These are phyloP conservation scores for Xylaria scruposa DNA, from an alignment of 495 filamentous ascomycete species.

Conservation along the genomic window DNA sequence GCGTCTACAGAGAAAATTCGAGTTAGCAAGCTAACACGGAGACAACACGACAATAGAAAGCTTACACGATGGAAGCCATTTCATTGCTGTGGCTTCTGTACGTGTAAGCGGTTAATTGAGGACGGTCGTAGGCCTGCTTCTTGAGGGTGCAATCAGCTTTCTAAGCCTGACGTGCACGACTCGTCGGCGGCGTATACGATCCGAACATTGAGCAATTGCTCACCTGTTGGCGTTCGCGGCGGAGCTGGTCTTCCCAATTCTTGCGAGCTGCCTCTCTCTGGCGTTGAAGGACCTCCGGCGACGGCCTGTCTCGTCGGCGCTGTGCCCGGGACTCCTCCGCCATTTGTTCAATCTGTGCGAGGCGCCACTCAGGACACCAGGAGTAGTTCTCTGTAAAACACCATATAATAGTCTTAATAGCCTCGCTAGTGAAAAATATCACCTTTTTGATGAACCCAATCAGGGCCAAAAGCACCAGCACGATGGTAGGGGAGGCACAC, in stretches of 20 bases:
- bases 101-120: neutral
- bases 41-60: neutral
- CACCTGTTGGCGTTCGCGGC: neutral
- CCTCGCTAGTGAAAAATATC: neutral
- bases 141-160: neutral
- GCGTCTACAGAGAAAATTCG: neutral
- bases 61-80: neutral
- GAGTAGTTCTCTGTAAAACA: neutral
- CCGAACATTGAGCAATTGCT: neutral
- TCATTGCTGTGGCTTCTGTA: neutral
- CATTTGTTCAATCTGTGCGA: neutral
- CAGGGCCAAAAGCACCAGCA: neutral
- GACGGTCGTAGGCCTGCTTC: neutral
- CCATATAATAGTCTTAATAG: neutral
- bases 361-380: conserved; percentile 15
- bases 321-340: neutral
- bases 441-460: neutral
- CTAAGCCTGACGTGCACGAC: neutral
- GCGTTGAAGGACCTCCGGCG: neutral
- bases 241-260: neutral
- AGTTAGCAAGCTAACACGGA: neutral
- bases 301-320: neutral
- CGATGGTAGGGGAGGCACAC: neutral
- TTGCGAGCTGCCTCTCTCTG: neutral
- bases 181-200: neutral